Percentiles rank a stretch among this genome's conserved stretches.
Conservation (phyloP, 805 yeast genomes). For the Yamadazyma olivae region DNA sequence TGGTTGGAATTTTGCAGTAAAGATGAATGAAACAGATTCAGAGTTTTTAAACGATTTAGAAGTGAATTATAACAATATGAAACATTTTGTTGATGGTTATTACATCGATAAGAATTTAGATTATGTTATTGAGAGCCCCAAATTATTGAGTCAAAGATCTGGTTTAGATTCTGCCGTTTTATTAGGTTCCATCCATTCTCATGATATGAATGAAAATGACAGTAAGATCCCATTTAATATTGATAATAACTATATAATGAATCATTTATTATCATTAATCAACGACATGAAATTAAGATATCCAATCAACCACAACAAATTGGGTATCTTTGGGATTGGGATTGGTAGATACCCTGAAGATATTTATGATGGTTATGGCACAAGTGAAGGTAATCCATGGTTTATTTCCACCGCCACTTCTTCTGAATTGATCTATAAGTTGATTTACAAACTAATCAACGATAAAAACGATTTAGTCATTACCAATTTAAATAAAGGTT, state of each 20-base stretch:
- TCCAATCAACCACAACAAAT: constrained; percentile 63
- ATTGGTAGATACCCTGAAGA: constrained; percentile 95
- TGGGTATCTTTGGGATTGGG: constrained; percentile 55
- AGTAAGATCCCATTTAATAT: constrained; percentile 59
- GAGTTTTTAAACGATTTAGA: constrained; percentile 27
- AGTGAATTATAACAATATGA: constrained; percentile 29
- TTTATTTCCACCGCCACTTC: constrained; percentile 74
- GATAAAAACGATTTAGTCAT: constrained; percentile 44
- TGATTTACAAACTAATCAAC: constrained; percentile 43
- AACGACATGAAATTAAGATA: constrained; percentile 70
- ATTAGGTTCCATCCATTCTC: constrained; percentile 49
- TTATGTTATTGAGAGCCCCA: constrained; percentile 71
- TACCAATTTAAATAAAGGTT: constrained; percentile 22
- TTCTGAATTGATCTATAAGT: constrained; percentile 57
- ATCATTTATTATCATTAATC: constrained; percentile 61
- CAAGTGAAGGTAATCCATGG: constrained; percentile 91
- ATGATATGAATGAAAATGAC: constrained; percentile 34
- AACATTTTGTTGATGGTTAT: constrained; percentile 36
- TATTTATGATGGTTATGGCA: constrained; percentile 70
- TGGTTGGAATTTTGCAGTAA: constrained; percentile 44
- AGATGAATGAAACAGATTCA: constrained; percentile 15
- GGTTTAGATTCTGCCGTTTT: constrained; percentile 82
- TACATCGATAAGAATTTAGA: constrained; percentile 15
- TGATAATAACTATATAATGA: constrained; percentile 53
- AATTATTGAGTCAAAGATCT: constrained; percentile 43